Evolutionary conservation across 805 yeast genomes (phyloP).

Genomic region (Candida gorgasii): DNA sequence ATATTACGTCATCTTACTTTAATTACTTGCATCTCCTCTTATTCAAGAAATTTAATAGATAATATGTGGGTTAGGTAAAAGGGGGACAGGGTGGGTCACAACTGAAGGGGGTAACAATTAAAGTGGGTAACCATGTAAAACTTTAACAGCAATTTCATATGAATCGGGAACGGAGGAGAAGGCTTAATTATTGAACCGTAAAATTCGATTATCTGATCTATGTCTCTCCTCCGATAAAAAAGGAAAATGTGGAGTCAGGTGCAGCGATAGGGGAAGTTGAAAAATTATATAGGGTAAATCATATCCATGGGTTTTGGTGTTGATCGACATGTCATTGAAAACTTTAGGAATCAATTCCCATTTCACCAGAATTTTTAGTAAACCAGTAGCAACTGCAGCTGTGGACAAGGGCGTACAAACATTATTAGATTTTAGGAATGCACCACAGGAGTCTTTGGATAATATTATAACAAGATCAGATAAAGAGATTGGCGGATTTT

Average conservation of each 20-base stretch:
- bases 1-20: background rate
- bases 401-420: slow-evolving; percentile 30
- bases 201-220: background rate
- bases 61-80: background rate
- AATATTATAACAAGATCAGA: slow-evolving; percentile 66
- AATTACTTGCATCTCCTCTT: slow-evolving; percentile 1
- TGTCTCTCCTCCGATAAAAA: slow-evolving; percentile 4
- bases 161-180: slow-evolving; percentile 6
- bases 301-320: background rate
- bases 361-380: slow-evolving; percentile 36
- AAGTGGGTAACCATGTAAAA: background rate
- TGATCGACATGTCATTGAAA: slow-evolving; percentile 38
- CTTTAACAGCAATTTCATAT: slow-evolving; percentile 2
- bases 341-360: slow-evolving; percentile 40
- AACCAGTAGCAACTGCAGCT: slow-evolving; percentile 19
- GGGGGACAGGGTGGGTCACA: background rate
- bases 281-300: slow-evolving; percentile 8
- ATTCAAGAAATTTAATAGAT: slow-evolving; percentile 1
- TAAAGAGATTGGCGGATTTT: slow-evolving; percentile 75
- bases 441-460: slow-evolving; percentile 46
- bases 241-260: slow-evolving; percentile 3
- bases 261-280: slow-evolving; percentile 6
- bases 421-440: slow-evolving; percentile 59
- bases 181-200: background rate
- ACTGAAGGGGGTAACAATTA: no score